Conservation (phyloP, 495 filamentous ascomycete genomes). For the Penicillium argentinense region DNA sequence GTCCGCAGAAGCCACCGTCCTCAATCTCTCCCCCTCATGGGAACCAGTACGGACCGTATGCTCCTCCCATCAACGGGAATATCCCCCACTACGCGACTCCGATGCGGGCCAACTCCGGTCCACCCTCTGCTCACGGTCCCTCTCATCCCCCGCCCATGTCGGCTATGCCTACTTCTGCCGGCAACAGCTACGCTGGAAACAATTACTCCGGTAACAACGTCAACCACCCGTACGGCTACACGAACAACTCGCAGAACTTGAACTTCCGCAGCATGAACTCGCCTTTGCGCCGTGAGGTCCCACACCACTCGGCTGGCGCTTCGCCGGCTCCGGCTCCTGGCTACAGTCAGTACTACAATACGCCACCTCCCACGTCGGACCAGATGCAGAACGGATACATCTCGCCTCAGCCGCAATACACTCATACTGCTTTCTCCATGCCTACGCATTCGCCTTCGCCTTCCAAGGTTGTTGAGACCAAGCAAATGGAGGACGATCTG, state of each 20-base stretch:
- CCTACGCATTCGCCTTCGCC: constrained; percentile 26
- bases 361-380: neutral
- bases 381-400: constrained; percentile 13
- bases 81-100: constrained; percentile 41
- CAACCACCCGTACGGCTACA: constrained; percentile 11
- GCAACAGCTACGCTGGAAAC: constrained; percentile 12
- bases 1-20: constrained; percentile 39
- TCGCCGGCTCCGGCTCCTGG: constrained; percentile 12
- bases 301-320: constrained; percentile 10
- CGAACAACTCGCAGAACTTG: constrained; percentile 17
- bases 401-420: constrained; percentile 25
- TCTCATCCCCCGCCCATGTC: constrained; percentile 2
- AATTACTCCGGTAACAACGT: constrained; percentile 6
- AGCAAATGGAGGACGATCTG: constrained; percentile 55
- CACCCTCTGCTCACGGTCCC: constrained; percentile 24
- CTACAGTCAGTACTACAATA: constrained; percentile 8
- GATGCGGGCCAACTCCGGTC: constrained; percentile 37
- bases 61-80: constrained; percentile 17
- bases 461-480: constrained; percentile 34
- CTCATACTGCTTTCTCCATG: constrained; percentile 22
- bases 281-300: constrained; percentile 25
- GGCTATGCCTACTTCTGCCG: too few species aligned
- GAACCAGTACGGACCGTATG: constrained; percentile 15
- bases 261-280: constrained; percentile 20
- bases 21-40: constrained; percentile 22